Evolutionary conservation across 176 grass and related monocot genomes (phyloP), one percentile per base, ranked within the genome.

Genomic region (Eleusine coracana): DNA sequence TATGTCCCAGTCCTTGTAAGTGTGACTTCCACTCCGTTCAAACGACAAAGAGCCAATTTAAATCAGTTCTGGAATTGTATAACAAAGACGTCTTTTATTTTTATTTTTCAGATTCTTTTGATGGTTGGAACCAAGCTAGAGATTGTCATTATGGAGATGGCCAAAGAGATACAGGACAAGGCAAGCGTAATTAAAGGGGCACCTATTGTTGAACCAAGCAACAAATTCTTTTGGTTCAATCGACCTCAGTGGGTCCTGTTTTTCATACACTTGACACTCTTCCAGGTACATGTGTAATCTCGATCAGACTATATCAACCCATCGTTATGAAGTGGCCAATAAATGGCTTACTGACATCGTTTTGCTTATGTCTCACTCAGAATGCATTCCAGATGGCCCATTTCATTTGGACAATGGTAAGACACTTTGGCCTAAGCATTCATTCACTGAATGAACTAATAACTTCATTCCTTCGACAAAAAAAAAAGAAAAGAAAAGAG

Each of bases 361-460:
- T 44, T 3, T 56, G 27, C 2, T 8, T 49, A 34, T 34, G 2
- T 4, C 6, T 61, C 7, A 31, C 61, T 31, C 86, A 98, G 92
- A 98, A 95, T 38, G 96, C 96, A 39, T 98, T 95, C 67, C 96
- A 95, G 77, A 92, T 95, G 85, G 80, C 96, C 28, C 89, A 98
- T 74, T 98, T 93, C 70, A 66, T 98, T 1, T 98, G 96, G 96
- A 83, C 87, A 49, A 18, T 86, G 92, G 92, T 95, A 90, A 11
- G 81, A 2, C 17, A 58, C 46, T 39, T 74, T 62, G 59, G 38
- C 62, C n/a, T 28, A 40, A 78, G 9, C 55, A 66, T 64, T 10
- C 59, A 48, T 51, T 70, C 34, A 14, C 45, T 51, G 21, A 8
- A 67, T 76, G 23, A 68, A 20, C 54, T 73, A 29, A 36, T 1